Percentiles rank a stretch among this genome's conserved stretches.
phyloP scores from a whole-genome alignment of 345 rosid genomes.

The Syzygium oleosum region DNA sequence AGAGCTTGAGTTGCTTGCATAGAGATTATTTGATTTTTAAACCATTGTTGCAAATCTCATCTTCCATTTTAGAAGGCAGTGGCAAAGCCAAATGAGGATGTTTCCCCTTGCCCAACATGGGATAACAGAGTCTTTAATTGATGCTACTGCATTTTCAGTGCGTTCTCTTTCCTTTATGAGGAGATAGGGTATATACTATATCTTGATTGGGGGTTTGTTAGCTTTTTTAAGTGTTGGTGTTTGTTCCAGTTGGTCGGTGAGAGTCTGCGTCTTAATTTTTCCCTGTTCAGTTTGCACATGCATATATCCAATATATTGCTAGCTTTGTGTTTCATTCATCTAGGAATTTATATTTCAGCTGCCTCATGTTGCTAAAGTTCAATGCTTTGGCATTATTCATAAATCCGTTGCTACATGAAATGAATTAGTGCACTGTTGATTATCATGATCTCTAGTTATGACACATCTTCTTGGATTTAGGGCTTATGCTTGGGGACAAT shows the following conservation, averaged over 20 bases:
- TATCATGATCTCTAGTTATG: not conserved
- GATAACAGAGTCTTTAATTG: not conserved
- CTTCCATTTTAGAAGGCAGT: not conserved
- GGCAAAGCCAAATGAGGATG: not conserved
- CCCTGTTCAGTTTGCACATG: not conserved
- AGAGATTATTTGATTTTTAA: not conserved
- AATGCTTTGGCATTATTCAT: not conserved
- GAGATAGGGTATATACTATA: not conserved
- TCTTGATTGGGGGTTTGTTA: not conserved
- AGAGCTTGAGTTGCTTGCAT: not conserved
- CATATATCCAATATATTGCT: not conserved
- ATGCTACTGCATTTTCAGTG: not conserved
- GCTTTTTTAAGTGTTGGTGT: not conserved
- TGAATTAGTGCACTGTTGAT: not conserved
- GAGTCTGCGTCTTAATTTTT: not conserved
- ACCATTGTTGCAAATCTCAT: not conserved
- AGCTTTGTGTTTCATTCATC: not conserved
- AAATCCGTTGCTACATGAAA: not conserved
- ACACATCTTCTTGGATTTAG: constrained; percentile 3
- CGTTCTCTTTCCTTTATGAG: not conserved
- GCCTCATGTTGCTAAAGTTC: not conserved
- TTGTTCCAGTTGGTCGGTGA: not conserved
- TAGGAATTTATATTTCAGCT: not conserved
- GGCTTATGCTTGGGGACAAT: constrained; percentile 61
- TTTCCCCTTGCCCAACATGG: not conserved